A percentile compares a stretch with the other conserved stretches of the same genome.
Conservation (phyloP, 345 rosid genomes). For the Cochlearia excelsa region DNA sequence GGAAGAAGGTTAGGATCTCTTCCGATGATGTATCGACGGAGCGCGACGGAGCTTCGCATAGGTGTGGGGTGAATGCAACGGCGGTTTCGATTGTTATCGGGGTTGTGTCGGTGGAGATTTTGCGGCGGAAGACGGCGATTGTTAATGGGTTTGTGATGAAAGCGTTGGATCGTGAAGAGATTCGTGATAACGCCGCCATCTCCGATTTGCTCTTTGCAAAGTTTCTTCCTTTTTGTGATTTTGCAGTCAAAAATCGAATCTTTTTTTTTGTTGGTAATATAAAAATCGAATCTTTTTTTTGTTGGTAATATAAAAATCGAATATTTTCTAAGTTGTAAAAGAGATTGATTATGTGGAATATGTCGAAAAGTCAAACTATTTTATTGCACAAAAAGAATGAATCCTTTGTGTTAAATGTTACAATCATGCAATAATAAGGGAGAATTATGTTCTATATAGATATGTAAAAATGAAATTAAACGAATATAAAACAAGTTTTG, state of each 20-base stretch:
- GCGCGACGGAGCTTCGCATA: slow-evolving; percentile 81
- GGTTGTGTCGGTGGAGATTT: slow-evolving; percentile 64
- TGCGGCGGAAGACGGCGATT: slow-evolving; percentile 43
- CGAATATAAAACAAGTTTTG: too few species aligned
- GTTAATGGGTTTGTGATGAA: slow-evolving; percentile 39
- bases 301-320: too few species aligned
- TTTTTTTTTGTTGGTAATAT: not conserved
- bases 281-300: too few species aligned
- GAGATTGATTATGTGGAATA: not conserved
- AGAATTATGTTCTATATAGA: too few species aligned
- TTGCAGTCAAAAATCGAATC: slow-evolving; percentile 13
- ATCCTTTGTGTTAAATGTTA: too few species aligned
- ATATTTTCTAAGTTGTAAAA: too few species aligned
- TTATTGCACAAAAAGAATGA: too few species aligned
- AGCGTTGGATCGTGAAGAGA: slow-evolving; percentile 41
- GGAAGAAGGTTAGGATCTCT: slow-evolving; percentile 80
- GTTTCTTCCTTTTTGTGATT: not conserved
- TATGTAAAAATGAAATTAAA: too few species aligned
- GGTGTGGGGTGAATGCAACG: slow-evolving; percentile 73
- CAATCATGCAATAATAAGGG: too few species aligned
- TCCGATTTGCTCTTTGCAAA: slow-evolving; percentile 7
- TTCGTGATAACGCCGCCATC: slow-evolving; percentile 64
- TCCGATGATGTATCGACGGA: slow-evolving; percentile 58
- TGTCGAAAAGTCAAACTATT: slow-evolving; percentile 24
- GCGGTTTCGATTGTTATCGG: slow-evolving; percentile 85